Evolutionary conservation across 2,329 filamentous ascomycete species (phyloP).

Genomic region (Geoglossum cookeanum): DNA sequence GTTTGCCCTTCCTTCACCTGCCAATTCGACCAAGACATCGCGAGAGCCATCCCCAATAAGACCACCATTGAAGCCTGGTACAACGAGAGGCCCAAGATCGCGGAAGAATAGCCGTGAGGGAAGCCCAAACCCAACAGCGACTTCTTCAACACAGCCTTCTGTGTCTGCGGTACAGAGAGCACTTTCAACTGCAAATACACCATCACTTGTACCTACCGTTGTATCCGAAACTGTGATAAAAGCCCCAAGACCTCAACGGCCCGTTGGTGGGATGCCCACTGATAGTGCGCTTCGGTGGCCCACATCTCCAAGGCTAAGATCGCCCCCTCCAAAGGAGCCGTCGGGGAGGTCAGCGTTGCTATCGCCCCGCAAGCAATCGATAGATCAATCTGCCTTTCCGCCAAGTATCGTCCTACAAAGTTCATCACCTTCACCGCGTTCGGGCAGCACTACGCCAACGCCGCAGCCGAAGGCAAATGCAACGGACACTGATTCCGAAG

Average conservation of each 20-base stretch:
- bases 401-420: neutral
- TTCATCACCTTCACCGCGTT: neutral
- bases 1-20: neutral
- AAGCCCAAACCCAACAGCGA: neutral
- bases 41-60: slow-evolving; percentile 2
- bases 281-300: neutral
- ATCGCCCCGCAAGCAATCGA: neutral
- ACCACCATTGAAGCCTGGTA: slow-evolving; percentile 1
- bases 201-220: neutral
- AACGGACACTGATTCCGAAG: neutral
- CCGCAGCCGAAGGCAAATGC: neutral
- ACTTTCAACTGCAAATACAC: neutral
- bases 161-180: slow-evolving; percentile 1
- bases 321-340: slow-evolving; percentile 3
- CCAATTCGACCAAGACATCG: slow-evolving; percentile 1
- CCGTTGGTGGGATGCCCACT: neutral
- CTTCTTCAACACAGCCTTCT: neutral
- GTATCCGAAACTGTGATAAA: neutral
- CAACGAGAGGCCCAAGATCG: neutral
- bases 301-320: neutral
- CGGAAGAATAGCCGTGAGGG: slow-evolving; percentile 3
- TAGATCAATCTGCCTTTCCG: neutral
- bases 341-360: neutral
- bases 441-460: neutral
- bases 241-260: neutral